Percentiles rank a stretch among this genome's conserved stretches.
phyloP scores from a whole-genome alignment of 306 rosid genomes.

The Cucumis sativus region Cucumber_9930_V3 NC_026657.2:9682001-9682500 shows the following conservation, averaged over 20 bases:
- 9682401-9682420: background rate
- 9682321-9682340: background rate
- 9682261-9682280: background rate
- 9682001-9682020: no score
- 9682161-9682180: background rate
- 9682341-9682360: background rate
- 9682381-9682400: background rate
- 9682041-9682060: no score
- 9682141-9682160: background rate
- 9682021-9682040: no score
- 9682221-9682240: background rate
- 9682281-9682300: background rate
- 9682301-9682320: background rate
- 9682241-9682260: background rate
- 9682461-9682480: background rate
- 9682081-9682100: no score
- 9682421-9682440: background rate
- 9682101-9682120: background rate
- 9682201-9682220: background rate
- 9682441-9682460: background rate
- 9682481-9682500: no score
- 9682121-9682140: background rate
- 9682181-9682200: background rate
- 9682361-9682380: background rate
- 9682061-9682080: no score